Base-by-base conservation (phyloP, 2,329 filamentous ascomycete genomes). In the Macroventuria anomochaeta region DNA sequence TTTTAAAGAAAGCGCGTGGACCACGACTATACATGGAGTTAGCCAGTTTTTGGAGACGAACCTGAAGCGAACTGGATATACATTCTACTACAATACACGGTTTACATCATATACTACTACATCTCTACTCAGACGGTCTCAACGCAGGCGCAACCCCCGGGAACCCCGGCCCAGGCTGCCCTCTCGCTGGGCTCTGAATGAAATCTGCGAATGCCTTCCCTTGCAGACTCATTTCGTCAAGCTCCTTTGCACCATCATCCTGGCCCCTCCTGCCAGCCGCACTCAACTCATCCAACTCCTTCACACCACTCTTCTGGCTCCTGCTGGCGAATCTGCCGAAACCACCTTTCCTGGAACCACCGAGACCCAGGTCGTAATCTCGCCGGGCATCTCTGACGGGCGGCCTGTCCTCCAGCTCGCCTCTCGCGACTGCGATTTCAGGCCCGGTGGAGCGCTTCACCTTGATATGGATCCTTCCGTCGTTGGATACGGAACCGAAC, bases 401-500 rank as follows among this genome's bases (percentile, higher is more conserved):
- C 13, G 68, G 63, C 28, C 17, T 26, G 38, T 73, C 70, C 7
- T 68, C 65, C 23, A 72, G 37, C 33, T 61, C 53, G 23, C 72
- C 71, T 1, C 54, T 20, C 7, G 61, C 59, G 3, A 74, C 68
- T 7, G 46, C 33, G 2, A 70, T 46, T 23, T 69, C 69, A 1
- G 61, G 43, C 2, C 68, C 69, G 2, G 34, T 36, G 0, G 62
- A 48, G 15, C 68, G 59, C n/a, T 25, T 20, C 8, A 72, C 17
- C 38, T 68, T 65, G 43, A 74, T 53, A 18, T 69, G 63, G 3
- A 75, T 64, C 21, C 67, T 58, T 7, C 70, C 72, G 26, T 71
- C 61, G 37, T 66, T 67, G 2, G 50, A 59, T 25, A 75, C 69
- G 52, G 60, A 58, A 6, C 53, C 82, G 33, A 75, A 76, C 36